These are phyloP conservation scores for Phytopythium cucurbitacearum DNA, from an alignment of 352 stramenopile species.

Conservation along the genomic window DNA sequence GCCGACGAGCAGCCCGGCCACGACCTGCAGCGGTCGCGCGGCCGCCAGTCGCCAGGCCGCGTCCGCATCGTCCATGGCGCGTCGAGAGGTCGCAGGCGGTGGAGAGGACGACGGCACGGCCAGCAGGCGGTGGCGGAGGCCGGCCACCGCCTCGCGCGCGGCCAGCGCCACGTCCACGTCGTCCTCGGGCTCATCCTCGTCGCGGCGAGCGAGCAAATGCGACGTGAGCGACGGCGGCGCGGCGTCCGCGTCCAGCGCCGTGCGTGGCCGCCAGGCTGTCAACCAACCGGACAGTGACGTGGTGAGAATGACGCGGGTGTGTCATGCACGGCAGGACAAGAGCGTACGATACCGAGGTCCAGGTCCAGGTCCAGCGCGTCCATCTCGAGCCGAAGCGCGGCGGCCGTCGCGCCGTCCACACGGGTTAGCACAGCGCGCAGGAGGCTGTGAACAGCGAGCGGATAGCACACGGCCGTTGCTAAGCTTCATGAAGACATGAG, in stretches of 20 bases:
- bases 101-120: conserved; percentile 14
- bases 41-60: not conserved
- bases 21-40: conserved; percentile 28
- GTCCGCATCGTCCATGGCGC: not conserved
- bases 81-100: not conserved
- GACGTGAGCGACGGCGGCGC: conserved; percentile 10
- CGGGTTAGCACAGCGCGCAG: conserved; percentile 22
- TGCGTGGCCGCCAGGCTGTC: conserved; percentile 9
- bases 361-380: not conserved
- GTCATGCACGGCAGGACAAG: not conserved
- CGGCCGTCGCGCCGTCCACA: conserved; percentile 12
- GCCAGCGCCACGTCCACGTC: conserved; percentile 11
- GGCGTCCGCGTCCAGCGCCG: conserved; percentile 3
- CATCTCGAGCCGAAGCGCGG: conserved; percentile 15
- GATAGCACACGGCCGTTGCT: not conserved
- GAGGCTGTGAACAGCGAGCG: conserved; percentile 7
- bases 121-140: conserved; percentile 21
- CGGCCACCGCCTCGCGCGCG: conserved; percentile 24
- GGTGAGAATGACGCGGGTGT: not conserved
- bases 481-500: not conserved
- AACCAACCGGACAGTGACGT: not conserved
- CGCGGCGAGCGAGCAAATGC: conserved; percentile 3
- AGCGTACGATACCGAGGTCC: too few relatives aligned
- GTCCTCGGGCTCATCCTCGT: conserved; percentile 8
- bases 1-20: conserved; percentile 37